phyloP scores from a whole-genome alignment of 2,329 filamentous ascomycete species.

The Penicillium sp. region DNA sequence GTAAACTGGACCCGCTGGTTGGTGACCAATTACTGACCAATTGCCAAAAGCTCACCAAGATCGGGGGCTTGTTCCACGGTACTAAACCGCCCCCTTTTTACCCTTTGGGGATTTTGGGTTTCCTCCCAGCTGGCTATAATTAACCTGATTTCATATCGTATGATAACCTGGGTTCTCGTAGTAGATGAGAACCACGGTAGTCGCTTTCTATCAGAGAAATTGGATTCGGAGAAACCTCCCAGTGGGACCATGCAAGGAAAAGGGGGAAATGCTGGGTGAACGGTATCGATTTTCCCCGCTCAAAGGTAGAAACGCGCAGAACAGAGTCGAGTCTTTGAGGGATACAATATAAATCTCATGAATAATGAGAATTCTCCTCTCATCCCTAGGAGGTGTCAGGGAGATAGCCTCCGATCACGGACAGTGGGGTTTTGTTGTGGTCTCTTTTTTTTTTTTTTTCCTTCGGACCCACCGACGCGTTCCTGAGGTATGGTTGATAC shows the following conservation, averaged over 20 bases:
- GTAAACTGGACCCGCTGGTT: neutral
- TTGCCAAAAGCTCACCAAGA: neutral
- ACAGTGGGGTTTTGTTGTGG: constrained; percentile 13
- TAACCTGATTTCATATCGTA: constrained; percentile 3
- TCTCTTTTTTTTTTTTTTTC: neutral
- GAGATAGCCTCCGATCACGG: constrained; percentile 24
- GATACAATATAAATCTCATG: neutral
- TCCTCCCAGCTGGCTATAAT: constrained; percentile 8
- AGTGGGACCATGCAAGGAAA: constrained; percentile 3
- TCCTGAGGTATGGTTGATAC: constrained; percentile 23
- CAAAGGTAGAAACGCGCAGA: neutral
- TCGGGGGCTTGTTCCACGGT: constrained; percentile 1
- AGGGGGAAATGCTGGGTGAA: neutral
- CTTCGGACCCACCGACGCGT: constrained; percentile 29
- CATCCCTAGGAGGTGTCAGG: constrained; percentile 6
- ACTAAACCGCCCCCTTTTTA: constrained; percentile 6
- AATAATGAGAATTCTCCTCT: neutral
- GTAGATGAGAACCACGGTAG: neutral
- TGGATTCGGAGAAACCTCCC: neutral
- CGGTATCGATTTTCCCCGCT: neutral
- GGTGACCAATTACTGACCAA: constrained; percentile 4
- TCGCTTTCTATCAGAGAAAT: neutral
- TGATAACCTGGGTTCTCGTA: neutral
- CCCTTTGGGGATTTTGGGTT: constrained; percentile 9
- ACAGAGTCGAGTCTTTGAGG: neutral